Base-by-base conservation (phyloP, 2,329 filamentous ascomycete species). In the Neoscytalidium dimidiatum region DNA sequence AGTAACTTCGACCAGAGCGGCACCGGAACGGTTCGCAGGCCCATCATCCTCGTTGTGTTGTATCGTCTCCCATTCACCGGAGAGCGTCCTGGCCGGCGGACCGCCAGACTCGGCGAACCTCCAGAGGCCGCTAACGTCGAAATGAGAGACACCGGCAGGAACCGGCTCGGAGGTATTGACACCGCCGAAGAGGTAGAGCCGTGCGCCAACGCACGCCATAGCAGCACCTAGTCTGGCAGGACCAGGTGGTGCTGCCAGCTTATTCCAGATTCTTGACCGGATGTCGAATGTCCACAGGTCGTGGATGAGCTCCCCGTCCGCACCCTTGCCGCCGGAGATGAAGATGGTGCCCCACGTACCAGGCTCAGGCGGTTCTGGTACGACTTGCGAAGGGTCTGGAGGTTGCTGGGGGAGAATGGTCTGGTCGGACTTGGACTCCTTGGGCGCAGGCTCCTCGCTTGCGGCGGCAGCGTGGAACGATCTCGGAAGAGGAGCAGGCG, bases 271-370 rank as follows among this genome's bases (percentile, higher is more conserved):
- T 4, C 79, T 75, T 3, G 78, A 77, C 26, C 75, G 74, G 44
- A 84, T 77, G 65, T 85, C 80, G 68, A 85, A 86, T 38, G 81
- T 75, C 78, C 85, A 84, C 8, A 80, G 79, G 67, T 86, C 85
- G 8, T 75, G 77, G 8, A 78, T 67, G 1, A 75, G 68, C 13
- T 41, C 53, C 28, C 70, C 63, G 2, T 49, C 57, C 14, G 33
- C 23, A 11, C n/a, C 66, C 8, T 67, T 73, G 3, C 85, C 85
- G 23, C 84, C 84, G 49, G 84, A 75, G 0, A 86, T 72, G 52
- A 87, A 77, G 7, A 87, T 71, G 2, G 84, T 83, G 49, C 83
- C 82, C 72, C 83, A 83, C 0, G 76, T 71, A 62, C 77, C 74
- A 2, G 73, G 62, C 4, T 72, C 72, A 3, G 78, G 71, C 2